Evolutionary conservation across 768 basidiomycete species (phyloP).

Genomic region (Tulasnella sp.): DNA sequence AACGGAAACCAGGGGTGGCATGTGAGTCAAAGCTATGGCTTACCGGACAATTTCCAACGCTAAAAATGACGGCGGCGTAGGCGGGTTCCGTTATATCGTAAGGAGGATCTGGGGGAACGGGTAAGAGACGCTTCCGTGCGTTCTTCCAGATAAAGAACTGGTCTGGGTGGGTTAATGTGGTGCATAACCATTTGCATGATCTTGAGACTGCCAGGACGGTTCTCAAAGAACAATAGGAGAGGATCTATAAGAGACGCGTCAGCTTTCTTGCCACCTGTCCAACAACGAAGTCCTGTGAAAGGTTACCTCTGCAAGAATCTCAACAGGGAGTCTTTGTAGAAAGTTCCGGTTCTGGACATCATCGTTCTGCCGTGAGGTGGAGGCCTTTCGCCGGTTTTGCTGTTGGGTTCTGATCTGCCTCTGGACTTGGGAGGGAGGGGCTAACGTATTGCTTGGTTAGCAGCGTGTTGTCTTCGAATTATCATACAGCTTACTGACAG

Average conservation of each 20-base stretch:
- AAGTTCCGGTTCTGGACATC: not conserved
- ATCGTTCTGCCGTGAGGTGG: not conserved
- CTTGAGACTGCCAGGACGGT: conserved; percentile 15
- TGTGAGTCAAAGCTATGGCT: not conserved
- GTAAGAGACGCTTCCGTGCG: not conserved
- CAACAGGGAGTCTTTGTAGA: conserved; percentile 9
- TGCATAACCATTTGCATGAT: conserved; percentile 22
- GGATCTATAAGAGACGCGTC: not conserved
- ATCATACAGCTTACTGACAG: not conserved
- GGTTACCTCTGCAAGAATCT: conserved; percentile 12
- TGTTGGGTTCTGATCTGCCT: not conserved
- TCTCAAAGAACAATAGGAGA: conserved; percentile 9
- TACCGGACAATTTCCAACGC: conserved; percentile 17
- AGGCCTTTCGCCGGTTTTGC: not conserved
- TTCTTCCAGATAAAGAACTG: conserved; percentile 23
- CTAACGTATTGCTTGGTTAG: not conserved
- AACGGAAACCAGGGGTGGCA: not conserved
- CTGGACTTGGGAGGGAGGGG: not conserved
- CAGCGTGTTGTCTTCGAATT: not conserved
- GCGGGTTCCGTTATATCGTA: conserved; percentile 22
- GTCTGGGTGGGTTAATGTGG: conserved; percentile 17
- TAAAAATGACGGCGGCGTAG: conserved; percentile 20
- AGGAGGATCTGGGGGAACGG: conserved; percentile 20
- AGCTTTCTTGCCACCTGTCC: not conserved
- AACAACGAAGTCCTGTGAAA: not conserved